Base-by-base conservation (phyloP, 2,329 filamentous ascomycete species). In the Cucurbitaria berberidis region DNA sequence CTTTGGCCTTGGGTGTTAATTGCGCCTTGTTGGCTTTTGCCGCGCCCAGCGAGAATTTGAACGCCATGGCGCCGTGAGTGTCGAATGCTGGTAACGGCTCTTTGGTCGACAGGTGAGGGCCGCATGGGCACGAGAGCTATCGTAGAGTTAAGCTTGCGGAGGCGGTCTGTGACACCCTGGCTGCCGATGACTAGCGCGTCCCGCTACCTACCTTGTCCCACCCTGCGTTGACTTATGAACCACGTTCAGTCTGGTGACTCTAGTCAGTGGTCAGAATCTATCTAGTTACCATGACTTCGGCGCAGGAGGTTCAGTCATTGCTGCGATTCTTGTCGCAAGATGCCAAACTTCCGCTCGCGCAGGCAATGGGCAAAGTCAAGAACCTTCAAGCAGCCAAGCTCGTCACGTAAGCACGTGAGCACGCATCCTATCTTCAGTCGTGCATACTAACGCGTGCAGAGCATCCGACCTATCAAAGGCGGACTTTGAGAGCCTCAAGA, bases 321-420 rank as follows among this genome's bases (percentile, higher is more conserved):
- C 73, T 86, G 29, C 81, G 84, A 11, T 86, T 87, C 58, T 73
- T 86, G 21, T 81, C 81, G 1, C 80, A 84, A 69, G 83, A 86
- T 60, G 79, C 79, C 26, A 85, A 84, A 64, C 59, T 86, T 0
- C 81, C 84, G 2, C 73, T 86, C 5, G 79, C 80, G 3, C 72
- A 76, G 24, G 84, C 83, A 10, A 81, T 86, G 69, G 66, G 76
- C 48, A 85, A 84, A 63, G 76, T 83, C 48, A 81, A 81, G 56
- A 76, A 79, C n/a, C 76, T 86, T 9, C 80, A 84, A 64, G 74
- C 76, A 46, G 78, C 78, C 19, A 74, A 77, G 50, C 72, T 86
- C 19, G 72, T 68, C 60, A 80, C 82, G 86, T 87, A 76, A 71
- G 76, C 66, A 59, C 53, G 64, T 67, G 63, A 66, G 49, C 60